Percentiles rank a stretch among this genome's conserved stretches.
Evolutionary conservation across 78 protist genomes (phyloP).

Genomic region (Goniomonas avonlea): DNA sequence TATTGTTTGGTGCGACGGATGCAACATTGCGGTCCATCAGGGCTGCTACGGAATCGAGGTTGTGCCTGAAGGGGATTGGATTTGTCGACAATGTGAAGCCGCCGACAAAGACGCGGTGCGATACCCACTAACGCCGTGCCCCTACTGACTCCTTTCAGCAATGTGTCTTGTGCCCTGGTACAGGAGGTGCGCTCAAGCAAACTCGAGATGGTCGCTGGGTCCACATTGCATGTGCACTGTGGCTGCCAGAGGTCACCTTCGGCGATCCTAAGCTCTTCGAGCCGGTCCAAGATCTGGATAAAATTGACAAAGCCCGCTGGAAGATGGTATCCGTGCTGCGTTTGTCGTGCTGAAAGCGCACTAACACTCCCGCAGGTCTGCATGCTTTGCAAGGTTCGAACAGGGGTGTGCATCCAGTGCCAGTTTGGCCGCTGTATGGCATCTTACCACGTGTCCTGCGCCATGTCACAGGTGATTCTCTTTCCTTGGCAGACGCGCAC

Average conservation of each 20-base stretch:
- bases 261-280: not conserved
- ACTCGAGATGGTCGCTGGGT: conserved; percentile 28
- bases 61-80: conserved; percentile 35
- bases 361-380: no score
- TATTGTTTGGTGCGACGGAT: conserved; percentile 28
- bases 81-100: conserved; percentile 26
- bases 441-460: conserved; percentile 38
- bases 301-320: conserved; percentile 8
- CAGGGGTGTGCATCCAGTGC: conserved; percentile 38
- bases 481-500: no score
- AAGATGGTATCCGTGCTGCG: no score
- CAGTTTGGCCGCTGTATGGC: not conserved
- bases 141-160: not conserved
- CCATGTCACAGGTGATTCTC: no score
- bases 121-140: no score
- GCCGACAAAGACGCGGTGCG: no score
- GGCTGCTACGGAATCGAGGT: conserved; percentile 26
- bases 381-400: no score
- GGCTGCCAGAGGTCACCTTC: conserved; percentile 20
- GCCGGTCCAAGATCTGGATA: no score
- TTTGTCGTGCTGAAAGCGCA: no score
- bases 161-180: conserved; percentile 24
- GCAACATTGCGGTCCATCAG: conserved; percentile 40
- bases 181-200: conserved; percentile 41
- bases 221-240: conserved; percentile 29